A percentile compares a stretch with the other conserved stretches of the same genome.
These are phyloP conservation scores for Pythium rishiriense DNA, from an alignment of 352 stramenopile genomes.

Conservation along the genomic window DNA sequence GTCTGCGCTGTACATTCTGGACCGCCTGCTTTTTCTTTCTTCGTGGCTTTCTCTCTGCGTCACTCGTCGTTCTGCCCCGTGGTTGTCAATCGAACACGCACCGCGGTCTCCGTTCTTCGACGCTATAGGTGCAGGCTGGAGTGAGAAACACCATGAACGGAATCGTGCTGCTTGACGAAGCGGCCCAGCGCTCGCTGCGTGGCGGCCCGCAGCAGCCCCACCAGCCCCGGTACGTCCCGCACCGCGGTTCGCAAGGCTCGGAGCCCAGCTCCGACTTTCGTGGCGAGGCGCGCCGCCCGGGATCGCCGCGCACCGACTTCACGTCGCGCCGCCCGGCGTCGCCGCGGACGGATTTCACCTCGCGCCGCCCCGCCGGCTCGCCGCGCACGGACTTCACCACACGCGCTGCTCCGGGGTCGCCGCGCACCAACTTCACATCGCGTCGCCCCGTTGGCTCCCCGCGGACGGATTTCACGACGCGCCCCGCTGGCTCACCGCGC, in stretches of 20 bases:
- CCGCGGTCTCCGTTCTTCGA: background rate
- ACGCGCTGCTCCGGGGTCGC: background rate
- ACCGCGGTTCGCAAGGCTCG: background rate
- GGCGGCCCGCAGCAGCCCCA: background rate
- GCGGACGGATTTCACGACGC: constrained; percentile 3
- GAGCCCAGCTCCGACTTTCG: background rate
- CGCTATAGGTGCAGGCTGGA: background rate
- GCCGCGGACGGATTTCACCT: constrained; percentile 7
- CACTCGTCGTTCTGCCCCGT: constrained; percentile 6
- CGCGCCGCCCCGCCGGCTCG: background rate
- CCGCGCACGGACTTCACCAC: constrained; percentile 4
- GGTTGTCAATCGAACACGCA: background rate
- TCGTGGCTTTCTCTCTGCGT: background rate
- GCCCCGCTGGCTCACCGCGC: background rate
- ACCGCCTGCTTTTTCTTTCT: background rate
- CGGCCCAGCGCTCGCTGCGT: constrained; percentile 45
- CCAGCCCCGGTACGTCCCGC: background rate
- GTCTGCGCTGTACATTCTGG: background rate
- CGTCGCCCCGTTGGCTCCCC: background rate
- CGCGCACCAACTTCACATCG: constrained; percentile 7
- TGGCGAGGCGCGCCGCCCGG: background rate
- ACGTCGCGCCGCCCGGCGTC: background rate
- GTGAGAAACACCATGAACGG: constrained; percentile 14
- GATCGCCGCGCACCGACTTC: constrained; percentile 4
- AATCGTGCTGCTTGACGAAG: constrained; percentile 53